A percentile compares a stretch with the other conserved stretches of the same genome.
phyloP scores from a whole-genome alignment of 2,329 filamentous ascomycete species.

The Colletotrichum orchidophilum region DNA sequence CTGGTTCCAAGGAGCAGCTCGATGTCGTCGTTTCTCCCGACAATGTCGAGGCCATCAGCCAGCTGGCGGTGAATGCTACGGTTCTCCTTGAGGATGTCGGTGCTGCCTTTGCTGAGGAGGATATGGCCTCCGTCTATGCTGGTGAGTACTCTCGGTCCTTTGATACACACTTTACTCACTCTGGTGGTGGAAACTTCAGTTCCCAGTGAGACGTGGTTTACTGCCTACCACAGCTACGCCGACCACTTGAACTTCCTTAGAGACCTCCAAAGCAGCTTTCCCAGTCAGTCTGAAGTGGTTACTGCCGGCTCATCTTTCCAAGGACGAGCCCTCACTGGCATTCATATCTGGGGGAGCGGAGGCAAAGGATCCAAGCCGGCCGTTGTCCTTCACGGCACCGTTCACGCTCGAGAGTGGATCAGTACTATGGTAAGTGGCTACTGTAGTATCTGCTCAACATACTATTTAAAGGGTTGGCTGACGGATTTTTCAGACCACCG shows the following conservation, averaged over 20 bases:
- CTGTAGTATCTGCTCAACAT: too few relatives aligned
- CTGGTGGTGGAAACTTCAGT: background rate
- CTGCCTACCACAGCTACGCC: slow-evolving; percentile 60
- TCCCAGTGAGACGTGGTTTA: slow-evolving; percentile 55
- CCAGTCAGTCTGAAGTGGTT: slow-evolving; percentile 58
- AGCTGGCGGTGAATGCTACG: slow-evolving; percentile 41
- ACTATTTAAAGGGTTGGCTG: too few relatives aligned
- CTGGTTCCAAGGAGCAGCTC: slow-evolving; percentile 28
- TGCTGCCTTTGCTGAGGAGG: slow-evolving; percentile 42
- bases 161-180: background rate
- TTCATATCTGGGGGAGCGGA: slow-evolving; percentile 62
- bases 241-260: slow-evolving; percentile 59
- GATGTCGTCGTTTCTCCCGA: slow-evolving; percentile 45
- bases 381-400: slow-evolving; percentile 60
- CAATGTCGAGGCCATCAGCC: slow-evolving; percentile 41
- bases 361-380: slow-evolving; percentile 59
- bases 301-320: slow-evolving; percentile 56
- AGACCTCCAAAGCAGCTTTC: slow-evolving; percentile 52
- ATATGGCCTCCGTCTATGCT: slow-evolving; percentile 22
- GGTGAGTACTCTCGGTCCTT: slow-evolving; percentile 1
- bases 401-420: slow-evolving; percentile 66
- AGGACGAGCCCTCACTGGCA: slow-evolving; percentile 67
- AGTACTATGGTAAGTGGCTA: slow-evolving; percentile 60
- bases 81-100: slow-evolving; percentile 43
- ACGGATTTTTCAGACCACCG: slow-evolving; percentile 47